phyloP scores from a whole-genome alignment of 2,329 filamentous ascomycete species.

The Claviceps africana region DNA sequence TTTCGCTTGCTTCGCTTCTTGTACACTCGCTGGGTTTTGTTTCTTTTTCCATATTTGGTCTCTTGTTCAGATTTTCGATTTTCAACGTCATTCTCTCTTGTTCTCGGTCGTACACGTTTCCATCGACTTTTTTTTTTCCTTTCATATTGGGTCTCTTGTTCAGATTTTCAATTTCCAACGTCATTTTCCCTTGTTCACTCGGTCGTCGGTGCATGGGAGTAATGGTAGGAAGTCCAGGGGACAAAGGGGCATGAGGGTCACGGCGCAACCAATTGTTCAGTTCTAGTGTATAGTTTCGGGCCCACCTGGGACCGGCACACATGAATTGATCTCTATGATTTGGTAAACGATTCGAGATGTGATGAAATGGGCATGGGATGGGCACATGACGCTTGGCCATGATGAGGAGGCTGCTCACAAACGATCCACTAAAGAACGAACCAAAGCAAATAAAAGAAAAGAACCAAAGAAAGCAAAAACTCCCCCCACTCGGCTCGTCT shows the following conservation, averaged over 20 bases:
- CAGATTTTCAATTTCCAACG: not conserved
- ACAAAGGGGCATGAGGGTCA: not conserved
- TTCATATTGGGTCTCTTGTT: not conserved
- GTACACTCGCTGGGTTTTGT: slow-evolving; percentile 21
- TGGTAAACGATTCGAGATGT: too few species aligned
- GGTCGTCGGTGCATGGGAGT: not conserved
- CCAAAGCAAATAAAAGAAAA: too few species aligned
- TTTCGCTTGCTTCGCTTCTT: slow-evolving; percentile 18
- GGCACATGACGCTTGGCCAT: too few species aligned
- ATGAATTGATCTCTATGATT: not conserved
- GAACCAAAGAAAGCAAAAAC: too few species aligned
- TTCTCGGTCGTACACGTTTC: not conserved
- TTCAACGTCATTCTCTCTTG: not conserved
- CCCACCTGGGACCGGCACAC: slow-evolving; percentile 3
- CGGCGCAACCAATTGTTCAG: slow-evolving; percentile 4
- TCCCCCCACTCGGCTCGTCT: too few species aligned
- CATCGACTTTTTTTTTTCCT: not conserved
- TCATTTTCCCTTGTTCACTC: not conserved
- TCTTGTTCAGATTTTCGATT: not conserved
- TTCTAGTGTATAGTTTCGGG: slow-evolving; percentile 19
- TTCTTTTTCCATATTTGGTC: slow-evolving; percentile 1
- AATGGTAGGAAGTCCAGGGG: too few species aligned
- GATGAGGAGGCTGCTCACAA: not conserved
- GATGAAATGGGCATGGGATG: too few species aligned
- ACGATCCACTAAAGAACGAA: not conserved